Percentiles rank a stretch among this genome's conserved stretches.
phyloP scores from a whole-genome alignment of 2,329 filamentous ascomycete genomes.

The Plectosphaerella plurivora region DNA sequence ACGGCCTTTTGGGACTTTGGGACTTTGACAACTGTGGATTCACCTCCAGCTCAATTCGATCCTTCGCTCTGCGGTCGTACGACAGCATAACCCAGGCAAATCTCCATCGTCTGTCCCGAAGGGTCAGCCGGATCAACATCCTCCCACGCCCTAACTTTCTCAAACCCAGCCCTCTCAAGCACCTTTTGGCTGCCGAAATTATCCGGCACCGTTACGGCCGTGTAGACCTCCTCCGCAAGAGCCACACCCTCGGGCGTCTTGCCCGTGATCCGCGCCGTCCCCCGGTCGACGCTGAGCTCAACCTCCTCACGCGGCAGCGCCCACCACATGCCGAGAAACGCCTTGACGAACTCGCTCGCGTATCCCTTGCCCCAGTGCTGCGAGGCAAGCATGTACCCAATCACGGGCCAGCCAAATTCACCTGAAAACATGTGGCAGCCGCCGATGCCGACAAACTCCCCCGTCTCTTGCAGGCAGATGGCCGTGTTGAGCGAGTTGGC shows the following conservation, averaged over 20 bases:
- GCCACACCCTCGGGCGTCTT: slow-evolving; percentile 7
- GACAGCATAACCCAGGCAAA: neutral
- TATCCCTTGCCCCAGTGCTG: slow-evolving; percentile 53
- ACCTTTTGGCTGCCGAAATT: slow-evolving; percentile 54
- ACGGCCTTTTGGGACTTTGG: too few relatives aligned
- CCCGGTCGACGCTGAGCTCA: slow-evolving; percentile 36
- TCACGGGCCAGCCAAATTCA: slow-evolving; percentile 48
- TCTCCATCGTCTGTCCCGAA: neutral
- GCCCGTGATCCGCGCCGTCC: slow-evolving; percentile 23
- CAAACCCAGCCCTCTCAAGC: slow-evolving; percentile 52
- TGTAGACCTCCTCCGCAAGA: slow-evolving; percentile 33
- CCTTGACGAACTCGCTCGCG: slow-evolving; percentile 51
- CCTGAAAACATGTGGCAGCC: slow-evolving; percentile 32
- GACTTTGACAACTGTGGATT: neutral
- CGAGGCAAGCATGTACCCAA: slow-evolving; percentile 53
- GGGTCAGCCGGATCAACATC: slow-evolving; percentile 16
- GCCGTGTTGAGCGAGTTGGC: slow-evolving; percentile 50
- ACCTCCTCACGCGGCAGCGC: slow-evolving; percentile 40
- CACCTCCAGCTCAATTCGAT: too few relatives aligned
- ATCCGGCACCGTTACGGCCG: slow-evolving; percentile 39
- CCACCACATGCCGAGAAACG: slow-evolving; percentile 42
- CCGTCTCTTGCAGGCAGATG: slow-evolving; percentile 40
- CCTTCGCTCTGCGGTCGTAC: too few relatives aligned
- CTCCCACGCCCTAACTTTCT: slow-evolving; percentile 34
- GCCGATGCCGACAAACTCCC: slow-evolving; percentile 48